Conservation (phyloP, 1,284 basidiomycete species). For the Schizopora paradoxa region DNA sequence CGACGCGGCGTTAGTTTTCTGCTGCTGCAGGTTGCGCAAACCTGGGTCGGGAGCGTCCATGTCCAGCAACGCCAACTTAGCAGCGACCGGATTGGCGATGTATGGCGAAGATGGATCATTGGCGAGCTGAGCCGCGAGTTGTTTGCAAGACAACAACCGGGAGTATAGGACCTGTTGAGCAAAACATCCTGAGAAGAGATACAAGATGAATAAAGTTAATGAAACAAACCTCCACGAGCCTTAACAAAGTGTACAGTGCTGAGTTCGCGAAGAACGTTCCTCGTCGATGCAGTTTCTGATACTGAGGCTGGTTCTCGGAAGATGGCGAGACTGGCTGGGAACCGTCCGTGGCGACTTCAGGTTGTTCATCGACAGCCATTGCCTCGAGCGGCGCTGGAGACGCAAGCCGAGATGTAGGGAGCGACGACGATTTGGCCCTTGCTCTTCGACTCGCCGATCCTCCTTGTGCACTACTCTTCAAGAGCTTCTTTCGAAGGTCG, state of each 20-base stretch:
- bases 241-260: constrained; percentile 79
- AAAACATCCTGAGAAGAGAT: too few relatives aligned
- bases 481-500: constrained; percentile 66
- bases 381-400: constrained; percentile 49
- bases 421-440: constrained; percentile 34
- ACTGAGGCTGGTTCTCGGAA: constrained; percentile 11
- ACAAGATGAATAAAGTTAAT: not conserved
- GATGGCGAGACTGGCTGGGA: constrained; percentile 16
- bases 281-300: constrained; percentile 31
- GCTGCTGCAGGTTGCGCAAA: constrained; percentile 24
- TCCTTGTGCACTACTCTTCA: constrained; percentile 70
- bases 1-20: constrained; percentile 32
- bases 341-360: constrained; percentile 19
- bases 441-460: constrained; percentile 60
- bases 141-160: constrained; percentile 79
- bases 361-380: constrained; percentile 32
- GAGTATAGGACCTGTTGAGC: constrained; percentile 72
- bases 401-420: constrained; percentile 44
- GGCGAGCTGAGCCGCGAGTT: constrained; percentile 49
- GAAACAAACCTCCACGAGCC: constrained; percentile 72
- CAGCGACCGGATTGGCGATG: constrained; percentile 28
- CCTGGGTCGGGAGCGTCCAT: constrained; percentile 21
- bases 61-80: constrained; percentile 30
- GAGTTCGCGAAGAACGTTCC: constrained; percentile 87
- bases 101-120: constrained; percentile 27